Evolutionary conservation across 257 asterid species (phyloP).

Genomic region (Capsicum chinense): DNA sequence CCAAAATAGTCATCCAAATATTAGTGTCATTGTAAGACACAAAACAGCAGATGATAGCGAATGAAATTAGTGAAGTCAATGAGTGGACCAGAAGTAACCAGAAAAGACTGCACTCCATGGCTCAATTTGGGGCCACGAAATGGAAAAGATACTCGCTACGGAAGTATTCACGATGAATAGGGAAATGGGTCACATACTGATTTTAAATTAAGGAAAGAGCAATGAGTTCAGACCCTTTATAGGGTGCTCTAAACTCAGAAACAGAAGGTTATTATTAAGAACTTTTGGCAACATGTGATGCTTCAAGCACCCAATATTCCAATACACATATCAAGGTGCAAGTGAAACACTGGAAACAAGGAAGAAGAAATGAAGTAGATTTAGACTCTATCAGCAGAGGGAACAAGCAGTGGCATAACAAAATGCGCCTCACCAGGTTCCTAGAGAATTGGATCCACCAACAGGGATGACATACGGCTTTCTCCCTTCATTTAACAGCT

Average conservation of each 20-base stretch:
- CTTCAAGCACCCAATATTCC: slow-evolving; percentile 17
- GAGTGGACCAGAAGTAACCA: slow-evolving; percentile 2
- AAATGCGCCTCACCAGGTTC: slow-evolving; percentile 74
- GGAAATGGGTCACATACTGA: not conserved
- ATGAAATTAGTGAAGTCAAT: slow-evolving; percentile 19
- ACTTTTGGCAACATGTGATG: not conserved
- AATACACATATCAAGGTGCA: slow-evolving; percentile 2
- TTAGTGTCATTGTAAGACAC: not conserved
- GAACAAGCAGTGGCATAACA: not conserved
- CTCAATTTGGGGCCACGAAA: slow-evolving; percentile 14
- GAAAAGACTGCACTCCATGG: not conserved
- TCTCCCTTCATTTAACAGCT: slow-evolving; percentile 80
- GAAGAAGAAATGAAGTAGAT: not conserved
- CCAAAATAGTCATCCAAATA: slow-evolving; percentile 18
- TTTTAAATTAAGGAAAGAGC: slow-evolving; percentile 14
- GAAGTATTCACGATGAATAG: slow-evolving; percentile 21
- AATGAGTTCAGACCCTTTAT: not conserved
- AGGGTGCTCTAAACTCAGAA: slow-evolving; percentile 24
- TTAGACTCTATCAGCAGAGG: slow-evolving; percentile 21
- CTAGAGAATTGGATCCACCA: slow-evolving; percentile 96
- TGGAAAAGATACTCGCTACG: not conserved
- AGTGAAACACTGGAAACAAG: not conserved
- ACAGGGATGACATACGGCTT: slow-evolving; percentile 93
- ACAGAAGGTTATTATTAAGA: not conserved
- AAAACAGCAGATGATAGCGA: not conserved